Conservation (phyloP, 176 grass and related monocot genomes). For the Cenchrus americanus region DNA sequence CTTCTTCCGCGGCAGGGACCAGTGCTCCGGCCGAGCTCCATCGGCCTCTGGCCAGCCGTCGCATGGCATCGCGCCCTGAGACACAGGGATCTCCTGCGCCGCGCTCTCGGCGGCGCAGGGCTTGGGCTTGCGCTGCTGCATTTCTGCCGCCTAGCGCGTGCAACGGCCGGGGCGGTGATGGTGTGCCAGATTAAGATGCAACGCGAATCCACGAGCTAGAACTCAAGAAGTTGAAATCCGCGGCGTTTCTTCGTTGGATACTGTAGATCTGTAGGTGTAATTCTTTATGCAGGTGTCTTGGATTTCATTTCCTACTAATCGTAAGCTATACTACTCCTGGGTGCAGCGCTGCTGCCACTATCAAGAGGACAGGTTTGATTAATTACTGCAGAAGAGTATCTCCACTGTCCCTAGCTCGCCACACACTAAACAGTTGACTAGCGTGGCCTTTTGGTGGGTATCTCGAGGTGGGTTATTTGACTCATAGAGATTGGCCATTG, state of each 20-base stretch:
- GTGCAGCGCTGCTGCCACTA: not conserved
- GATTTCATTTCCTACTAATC: slow-evolving; percentile 17
- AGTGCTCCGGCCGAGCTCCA: not conserved
- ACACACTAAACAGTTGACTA: slow-evolving; percentile 6
- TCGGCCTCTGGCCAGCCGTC: slow-evolving; percentile 21
- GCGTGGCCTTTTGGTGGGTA: not conserved
- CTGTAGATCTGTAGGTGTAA: not conserved
- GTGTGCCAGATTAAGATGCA: not conserved
- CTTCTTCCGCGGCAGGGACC: slow-evolving; percentile 10
- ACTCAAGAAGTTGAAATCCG: not conserved
- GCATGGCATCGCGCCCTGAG: not conserved
- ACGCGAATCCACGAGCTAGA: not conserved
- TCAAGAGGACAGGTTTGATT: not conserved
- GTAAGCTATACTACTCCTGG: not conserved
- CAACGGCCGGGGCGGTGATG: not conserved
- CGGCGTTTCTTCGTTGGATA: not conserved
- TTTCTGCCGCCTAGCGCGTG: not conserved
- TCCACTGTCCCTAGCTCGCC: not conserved
- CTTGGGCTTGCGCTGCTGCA: slow-evolving; percentile 58
- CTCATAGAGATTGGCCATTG: not conserved
- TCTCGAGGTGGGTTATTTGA: slow-evolving; percentile 21
- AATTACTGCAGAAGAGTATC: slow-evolving; percentile 5
- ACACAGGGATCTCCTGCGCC: slow-evolving; percentile 2
- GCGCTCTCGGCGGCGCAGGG: slow-evolving; percentile 5
- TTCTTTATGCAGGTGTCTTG: slow-evolving; percentile 21